Evolutionary conservation across 2,329 filamentous ascomycete species (phyloP), one percentile per base, ranked within the genome.

Genomic region (Aphanocladium album): DNA sequence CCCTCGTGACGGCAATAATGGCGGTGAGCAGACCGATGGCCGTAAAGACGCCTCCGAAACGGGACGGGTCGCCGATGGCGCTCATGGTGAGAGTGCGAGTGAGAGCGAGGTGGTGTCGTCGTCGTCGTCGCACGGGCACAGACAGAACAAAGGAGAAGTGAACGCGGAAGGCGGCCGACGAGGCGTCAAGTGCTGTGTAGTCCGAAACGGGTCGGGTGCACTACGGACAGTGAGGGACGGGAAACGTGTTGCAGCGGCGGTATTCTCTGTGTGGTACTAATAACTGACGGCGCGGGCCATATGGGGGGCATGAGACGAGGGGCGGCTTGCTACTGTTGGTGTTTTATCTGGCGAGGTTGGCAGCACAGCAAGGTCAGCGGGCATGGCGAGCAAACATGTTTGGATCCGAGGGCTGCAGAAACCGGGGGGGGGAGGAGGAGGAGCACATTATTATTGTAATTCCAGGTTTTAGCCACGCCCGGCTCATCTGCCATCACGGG

Each of bases 1-100:
- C 53, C 27, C 45, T 27, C 3, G 45, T 63, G 27, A 55, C 21
- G 35, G 57, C 47, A 35, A 62, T 39, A 9, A 69, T 61, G 5
- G 62, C 56, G 5, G 60, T 62, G 21, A 66, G n/a, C 19, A 63
- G 63, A 60, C 69, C 69, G 50, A 71, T 58, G 45, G 53, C 43
- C 14, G 45, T 23, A 25, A 61, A 45, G 45, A 61, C n/a, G 46
- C 53, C 27, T 3, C 27, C 37, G 8, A 57, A 27, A 35, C 21
- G 50, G 35, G 41, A 30, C 23, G 50, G 27, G 27, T 53, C 57
- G 23, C 39, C 25, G 19, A 33, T 37, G 8, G 27, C 8, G 21
- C 33, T 27, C 57, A 53, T 60, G 30, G 27, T 21, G 49, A 57
- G 33, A 49, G 16, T 16, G 12, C 27, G 30, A 41, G 12, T 7